A percentile compares a stretch with the other conserved stretches of the same genome.
Conservation (phyloP, 2,329 filamentous ascomycete genomes). For the Colletotrichum kahawae region DNA sequence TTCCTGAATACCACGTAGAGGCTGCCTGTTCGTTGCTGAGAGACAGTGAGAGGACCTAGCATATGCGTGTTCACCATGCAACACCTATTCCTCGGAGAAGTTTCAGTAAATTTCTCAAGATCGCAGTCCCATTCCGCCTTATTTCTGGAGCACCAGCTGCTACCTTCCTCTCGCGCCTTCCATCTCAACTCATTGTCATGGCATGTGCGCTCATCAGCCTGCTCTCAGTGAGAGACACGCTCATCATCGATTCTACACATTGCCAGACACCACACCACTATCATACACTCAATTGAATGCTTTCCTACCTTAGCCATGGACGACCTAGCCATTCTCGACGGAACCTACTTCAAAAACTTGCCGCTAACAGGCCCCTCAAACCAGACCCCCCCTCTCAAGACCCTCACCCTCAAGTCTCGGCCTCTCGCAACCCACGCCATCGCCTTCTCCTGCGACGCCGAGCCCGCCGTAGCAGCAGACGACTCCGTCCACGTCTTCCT, state of each 20-base stretch:
- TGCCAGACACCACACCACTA: background rate
- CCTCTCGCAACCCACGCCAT: constrained; percentile 48
- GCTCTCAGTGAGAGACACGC: background rate
- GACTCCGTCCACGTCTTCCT: constrained; percentile 59
- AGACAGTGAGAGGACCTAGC: too few species aligned
- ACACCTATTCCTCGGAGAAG: background rate
- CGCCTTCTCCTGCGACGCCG: constrained; percentile 62
- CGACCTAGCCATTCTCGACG: background rate
- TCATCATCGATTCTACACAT: background rate
- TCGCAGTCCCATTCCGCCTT: background rate
- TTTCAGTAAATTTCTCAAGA: too few species aligned
- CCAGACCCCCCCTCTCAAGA: constrained; percentile 52
- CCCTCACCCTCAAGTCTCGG: constrained; percentile 46
- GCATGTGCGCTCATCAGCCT: background rate
- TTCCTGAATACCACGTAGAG: background rate
- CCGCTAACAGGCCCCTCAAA: background rate
- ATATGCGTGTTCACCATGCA: background rate
- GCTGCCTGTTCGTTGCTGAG: too few species aligned
- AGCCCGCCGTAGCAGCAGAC: constrained; percentile 61
- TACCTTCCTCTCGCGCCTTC: background rate
- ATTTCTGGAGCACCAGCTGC: background rate
- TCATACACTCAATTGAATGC: background rate
- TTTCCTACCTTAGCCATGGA: background rate
- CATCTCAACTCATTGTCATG: background rate
- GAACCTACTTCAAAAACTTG: too few species aligned